These are phyloP conservation scores for Penicillium longicatenatum DNA, from an alignment of 495 filamentous ascomycete species.

Conservation along the genomic window DNA sequence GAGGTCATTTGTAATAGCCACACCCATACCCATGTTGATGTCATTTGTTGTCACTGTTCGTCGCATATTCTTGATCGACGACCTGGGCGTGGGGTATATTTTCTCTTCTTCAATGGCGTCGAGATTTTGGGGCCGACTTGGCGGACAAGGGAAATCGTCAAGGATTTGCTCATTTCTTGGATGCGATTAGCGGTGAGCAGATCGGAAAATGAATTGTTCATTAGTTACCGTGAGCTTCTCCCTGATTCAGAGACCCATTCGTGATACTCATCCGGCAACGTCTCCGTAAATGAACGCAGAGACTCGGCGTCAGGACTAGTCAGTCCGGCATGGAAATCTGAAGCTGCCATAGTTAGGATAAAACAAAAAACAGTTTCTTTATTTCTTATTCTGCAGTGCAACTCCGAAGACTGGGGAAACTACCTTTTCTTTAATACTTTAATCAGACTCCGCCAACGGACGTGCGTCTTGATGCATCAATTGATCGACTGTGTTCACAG, in stretches of 20 bases:
- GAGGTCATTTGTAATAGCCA: conserved; percentile 12
- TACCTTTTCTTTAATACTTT: conserved; percentile 19
- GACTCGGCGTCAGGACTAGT: conserved; percentile 23
- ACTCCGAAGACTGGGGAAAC: neutral
- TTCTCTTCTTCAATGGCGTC: conserved; percentile 26
- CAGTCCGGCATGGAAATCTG: conserved; percentile 20
- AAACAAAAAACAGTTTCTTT: neutral
- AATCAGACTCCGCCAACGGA: conserved; percentile 2
- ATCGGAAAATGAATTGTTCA: neutral
- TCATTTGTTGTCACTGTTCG: conserved; percentile 21
- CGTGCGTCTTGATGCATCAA: conserved; percentile 24
- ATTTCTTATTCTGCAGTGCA: neutral
- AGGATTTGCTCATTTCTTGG: conserved; percentile 25
- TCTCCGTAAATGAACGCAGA: conserved; percentile 26
- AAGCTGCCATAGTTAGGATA: conserved; percentile 14
- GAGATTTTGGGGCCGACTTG: conserved; percentile 15
- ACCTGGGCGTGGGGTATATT: conserved; percentile 21
- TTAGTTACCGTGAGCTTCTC: conserved; percentile 21
- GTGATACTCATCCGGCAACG: conserved; percentile 27
- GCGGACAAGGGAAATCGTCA: conserved; percentile 29
- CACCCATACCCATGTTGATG: neutral
- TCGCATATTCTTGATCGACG: conserved; percentile 30
- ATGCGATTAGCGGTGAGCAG: neutral
- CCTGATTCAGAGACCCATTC: conserved; percentile 30
- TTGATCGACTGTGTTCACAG: conserved; percentile 20